Conservation (phyloP, 2,329 filamentous ascomycete genomes). For the Fusarium setosum region DNA sequence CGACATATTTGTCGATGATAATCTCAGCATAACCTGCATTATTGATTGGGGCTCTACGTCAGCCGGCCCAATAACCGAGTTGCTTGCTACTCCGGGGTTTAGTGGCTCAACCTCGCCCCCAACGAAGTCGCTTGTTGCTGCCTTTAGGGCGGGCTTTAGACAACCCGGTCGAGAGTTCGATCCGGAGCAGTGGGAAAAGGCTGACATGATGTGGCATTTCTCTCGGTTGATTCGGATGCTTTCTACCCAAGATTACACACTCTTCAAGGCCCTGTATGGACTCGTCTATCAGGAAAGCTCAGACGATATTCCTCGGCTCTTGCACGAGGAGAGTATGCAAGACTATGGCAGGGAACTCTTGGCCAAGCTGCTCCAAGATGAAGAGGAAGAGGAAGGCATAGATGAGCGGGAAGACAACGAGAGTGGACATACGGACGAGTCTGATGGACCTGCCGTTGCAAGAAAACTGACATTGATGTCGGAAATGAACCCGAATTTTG, state of each 20-base stretch:
- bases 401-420: too few relatives aligned
- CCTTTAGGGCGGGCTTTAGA: slow-evolving; percentile 17
- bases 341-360: slow-evolving; percentile 6
- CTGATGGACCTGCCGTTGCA: slow-evolving; percentile 11
- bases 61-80: slow-evolving; percentile 26
- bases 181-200: slow-evolving; percentile 15
- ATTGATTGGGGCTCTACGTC: slow-evolving; percentile 42
- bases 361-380: slow-evolving; percentile 9
- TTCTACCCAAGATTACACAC: slow-evolving; percentile 32
- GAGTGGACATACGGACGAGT: too few relatives aligned
- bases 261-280: slow-evolving; percentile 29
- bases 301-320: slow-evolving; percentile 15
- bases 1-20: slow-evolving; percentile 41
- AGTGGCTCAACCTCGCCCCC: neutral
- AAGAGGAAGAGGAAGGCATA: neutral
- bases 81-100: slow-evolving; percentile 21
- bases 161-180: neutral
- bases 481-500: slow-evolving; percentile 16
- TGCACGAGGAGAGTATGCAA: slow-evolving; percentile 1
- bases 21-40: slow-evolving; percentile 39
- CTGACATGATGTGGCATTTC: slow-evolving; percentile 34
- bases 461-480: slow-evolving; percentile 19
- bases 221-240: slow-evolving; percentile 33
- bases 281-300: slow-evolving; percentile 13
- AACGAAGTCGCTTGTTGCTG: neutral